A percentile compares a stretch with the other conserved stretches of the same genome.
Conservation (phyloP, 768 basidiomycete genomes). For the Crucibulum laeve region DNA sequence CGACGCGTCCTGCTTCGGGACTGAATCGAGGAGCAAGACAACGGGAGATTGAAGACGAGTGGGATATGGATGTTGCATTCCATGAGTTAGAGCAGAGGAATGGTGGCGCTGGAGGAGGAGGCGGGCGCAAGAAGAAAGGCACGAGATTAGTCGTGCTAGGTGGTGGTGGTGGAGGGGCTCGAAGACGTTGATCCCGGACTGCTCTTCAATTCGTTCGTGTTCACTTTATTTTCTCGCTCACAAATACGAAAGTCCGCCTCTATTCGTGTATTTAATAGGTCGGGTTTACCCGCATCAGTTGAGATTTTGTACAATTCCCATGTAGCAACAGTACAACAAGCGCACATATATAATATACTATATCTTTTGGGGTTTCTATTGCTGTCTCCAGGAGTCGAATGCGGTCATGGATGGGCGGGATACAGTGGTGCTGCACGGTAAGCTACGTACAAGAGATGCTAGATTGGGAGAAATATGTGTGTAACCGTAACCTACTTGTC, state of each 20-base stretch:
- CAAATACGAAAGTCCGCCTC: not conserved
- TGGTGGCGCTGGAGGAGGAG: slow-evolving; percentile 27
- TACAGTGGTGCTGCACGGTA: not conserved
- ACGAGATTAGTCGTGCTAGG: slow-evolving; percentile 71
- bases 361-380: not conserved
- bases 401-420: not conserved
- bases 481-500: not conserved
- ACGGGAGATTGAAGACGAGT: slow-evolving; percentile 52
- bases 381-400: not conserved
- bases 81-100: slow-evolving; percentile 69
- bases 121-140: slow-evolving; percentile 55
- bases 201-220: not conserved
- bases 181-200: slow-evolving; percentile 36
- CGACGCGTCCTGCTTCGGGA: slow-evolving; percentile 14
- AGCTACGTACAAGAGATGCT: slow-evolving; percentile 2
- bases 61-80: slow-evolving; percentile 78
- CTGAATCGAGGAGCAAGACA: slow-evolving; percentile 23
- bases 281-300: slow-evolving; percentile 3
- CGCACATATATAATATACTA: slow-evolving; percentile 11
- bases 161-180: slow-evolving; percentile 51
- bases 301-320: slow-evolving; percentile 10
- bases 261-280: not conserved
- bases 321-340: slow-evolving; percentile 23
- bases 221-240: slow-evolving; percentile 5
- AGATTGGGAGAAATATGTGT: not conserved